Percentiles rank a stretch among this genome's conserved stretches.
Conservation (phyloP, 2,329 filamentous ascomycete species). For the Hyphodiscus sp. region DNA sequence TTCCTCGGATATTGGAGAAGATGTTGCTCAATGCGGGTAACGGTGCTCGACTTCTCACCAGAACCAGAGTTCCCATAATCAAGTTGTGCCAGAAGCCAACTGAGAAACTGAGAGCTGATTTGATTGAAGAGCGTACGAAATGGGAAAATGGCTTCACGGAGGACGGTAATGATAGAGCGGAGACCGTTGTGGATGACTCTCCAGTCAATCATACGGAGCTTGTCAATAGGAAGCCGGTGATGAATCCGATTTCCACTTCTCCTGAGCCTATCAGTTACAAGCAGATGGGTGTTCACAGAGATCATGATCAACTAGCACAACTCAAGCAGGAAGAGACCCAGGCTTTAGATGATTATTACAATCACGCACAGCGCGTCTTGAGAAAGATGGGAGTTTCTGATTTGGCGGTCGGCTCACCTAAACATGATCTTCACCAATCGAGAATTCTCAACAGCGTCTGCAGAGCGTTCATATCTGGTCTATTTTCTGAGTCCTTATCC, state of each 20-base stretch:
- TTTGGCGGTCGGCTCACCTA: conserved; percentile 16
- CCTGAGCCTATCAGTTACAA: background rate
- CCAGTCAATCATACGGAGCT: background rate
- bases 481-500: conserved; percentile 41
- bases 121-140: conserved; percentile 59
- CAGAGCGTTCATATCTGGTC: conserved; percentile 47
- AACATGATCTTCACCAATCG: conserved; percentile 34
- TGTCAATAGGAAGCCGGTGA: background rate
- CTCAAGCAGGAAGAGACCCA: conserved; percentile 27
- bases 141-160: conserved; percentile 57
- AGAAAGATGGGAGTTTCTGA: conserved; percentile 26
- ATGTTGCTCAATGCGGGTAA: conserved; percentile 64
- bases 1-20: conserved; percentile 71
- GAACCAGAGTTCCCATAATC: conserved; percentile 79
- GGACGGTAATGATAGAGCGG: conserved; percentile 11
- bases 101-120: conserved; percentile 49
- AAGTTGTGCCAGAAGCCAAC: conserved; percentile 74
- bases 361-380: conserved; percentile 25
- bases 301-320: conserved; percentile 10
- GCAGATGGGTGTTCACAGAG: conserved; percentile 1
- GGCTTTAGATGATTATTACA: conserved; percentile 27
- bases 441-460: conserved; percentile 45
- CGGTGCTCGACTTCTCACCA: conserved; percentile 69
- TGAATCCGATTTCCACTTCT: background rate
- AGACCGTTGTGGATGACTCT: background rate